These are phyloP conservation scores for Sporothrix luriei DNA, from an alignment of 2,329 filamentous ascomycete species.

Conservation along the genomic window DNA sequence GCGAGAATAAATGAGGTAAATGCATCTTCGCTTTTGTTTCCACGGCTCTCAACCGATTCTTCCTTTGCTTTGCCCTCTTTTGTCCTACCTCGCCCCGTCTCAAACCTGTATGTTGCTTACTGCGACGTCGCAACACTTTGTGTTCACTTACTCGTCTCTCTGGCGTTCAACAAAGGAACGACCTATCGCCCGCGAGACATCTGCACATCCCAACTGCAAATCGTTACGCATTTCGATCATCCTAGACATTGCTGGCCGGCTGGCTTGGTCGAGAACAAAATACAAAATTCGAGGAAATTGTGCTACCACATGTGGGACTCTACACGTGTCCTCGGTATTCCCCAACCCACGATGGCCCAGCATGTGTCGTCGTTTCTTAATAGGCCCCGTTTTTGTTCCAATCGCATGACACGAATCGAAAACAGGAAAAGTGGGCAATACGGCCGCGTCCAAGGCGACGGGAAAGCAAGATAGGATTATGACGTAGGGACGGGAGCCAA, in stretches of 20 bases:
- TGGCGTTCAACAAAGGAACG: slow-evolving; percentile 12
- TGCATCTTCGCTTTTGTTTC: neutral
- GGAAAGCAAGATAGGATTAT: slow-evolving; percentile 24
- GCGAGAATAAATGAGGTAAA: neutral
- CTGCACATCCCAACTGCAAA: neutral
- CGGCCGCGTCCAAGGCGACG: slow-evolving; percentile 21
- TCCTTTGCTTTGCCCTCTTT: neutral
- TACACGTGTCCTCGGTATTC: slow-evolving; percentile 16
- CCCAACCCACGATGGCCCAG: neutral
- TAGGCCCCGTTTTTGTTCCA: neutral
- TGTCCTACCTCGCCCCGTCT: neutral
- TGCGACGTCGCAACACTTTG: slow-evolving; percentile 13
- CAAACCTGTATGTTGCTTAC: slow-evolving; percentile 11
- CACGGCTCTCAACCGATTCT: neutral
- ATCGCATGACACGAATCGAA: neutral
- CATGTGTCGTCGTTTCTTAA: neutral
- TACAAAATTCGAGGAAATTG: neutral
- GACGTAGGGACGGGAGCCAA: slow-evolving; percentile 26
- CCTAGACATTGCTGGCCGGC: neutral
- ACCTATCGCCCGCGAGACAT: neutral
- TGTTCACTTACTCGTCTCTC: slow-evolving; percentile 19
- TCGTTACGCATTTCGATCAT: neutral
- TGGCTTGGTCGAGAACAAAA: neutral
- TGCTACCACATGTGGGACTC: neutral
- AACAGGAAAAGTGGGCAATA: neutral